Base-by-base conservation (phyloP, 805 yeast species). In the Ogataea nitratoaversa region DNA sequence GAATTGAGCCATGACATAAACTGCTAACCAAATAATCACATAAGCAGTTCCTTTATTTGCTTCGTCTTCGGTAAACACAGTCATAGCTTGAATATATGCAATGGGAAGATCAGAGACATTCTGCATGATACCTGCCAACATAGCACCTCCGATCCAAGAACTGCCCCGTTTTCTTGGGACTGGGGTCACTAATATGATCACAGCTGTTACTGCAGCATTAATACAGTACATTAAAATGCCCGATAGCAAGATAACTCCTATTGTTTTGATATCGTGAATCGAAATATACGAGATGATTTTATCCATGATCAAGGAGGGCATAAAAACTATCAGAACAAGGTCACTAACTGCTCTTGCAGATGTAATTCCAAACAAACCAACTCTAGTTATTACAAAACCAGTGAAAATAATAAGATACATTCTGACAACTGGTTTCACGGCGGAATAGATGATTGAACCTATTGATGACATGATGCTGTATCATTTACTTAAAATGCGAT, bases 91-190 rank as follows among this genome's bases (percentile, higher is more conserved):
- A 36, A 84, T 52, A 53, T 82, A 83, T 0, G 91, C 90, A 48
- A 84, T 82, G 1, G 93, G 93, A 35, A 84, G 66, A 56, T 84
- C 93, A 24, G 84, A 74, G 34, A 83, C 83, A 56, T 84, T 84
- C 25, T 87, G 87, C 61, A 84, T 74, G 48, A 82, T 65, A 3
- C 88, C 87, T 1, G 83, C 88, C 6, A 81, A 72, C 12, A 83
- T 45, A 9, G 81, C 73, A 0, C 90, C 89, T 27, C 88, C 88
- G 19, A 72, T 62, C 90, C 90, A 84, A 37, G 73, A 62, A n/a
- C 47, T 30, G 3, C 48, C 41, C 17, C 51, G 45, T 20, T 37
- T 30, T 48, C 70, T 77, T 1, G 93, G 91, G 11, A 79, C 65
- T 2, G 76, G 76, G 0, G 65, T 56, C 14, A 57, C 40, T 11